Percentiles rank a stretch among this genome's conserved stretches.
Evolutionary conservation across 805 yeast genomes (phyloP).

Genomic region (Yarrowia sp.): DNA sequence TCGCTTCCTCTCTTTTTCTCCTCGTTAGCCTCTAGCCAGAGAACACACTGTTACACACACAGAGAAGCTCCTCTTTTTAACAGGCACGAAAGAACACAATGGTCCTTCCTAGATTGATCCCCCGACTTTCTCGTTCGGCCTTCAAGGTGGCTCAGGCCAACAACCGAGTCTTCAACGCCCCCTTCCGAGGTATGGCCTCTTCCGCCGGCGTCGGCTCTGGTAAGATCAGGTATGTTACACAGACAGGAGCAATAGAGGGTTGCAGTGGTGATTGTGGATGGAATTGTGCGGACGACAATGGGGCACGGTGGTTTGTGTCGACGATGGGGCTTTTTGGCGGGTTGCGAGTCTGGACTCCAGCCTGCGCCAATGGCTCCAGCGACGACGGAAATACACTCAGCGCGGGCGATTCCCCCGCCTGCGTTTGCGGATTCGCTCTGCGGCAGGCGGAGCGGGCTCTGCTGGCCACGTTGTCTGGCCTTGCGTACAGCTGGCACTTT

Average conservation of each 20-base stretch:
- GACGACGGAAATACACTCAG: neutral
- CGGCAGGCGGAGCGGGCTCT: neutral
- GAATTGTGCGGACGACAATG: neutral
- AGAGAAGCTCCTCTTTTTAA: constrained; percentile 27
- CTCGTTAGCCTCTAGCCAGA: constrained; percentile 27
- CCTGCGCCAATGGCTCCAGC: constrained; percentile 7
- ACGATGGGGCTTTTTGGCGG: too few relatives aligned
- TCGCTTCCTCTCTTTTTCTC: constrained; percentile 19
- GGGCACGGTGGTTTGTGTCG: neutral
- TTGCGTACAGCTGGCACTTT: neutral
- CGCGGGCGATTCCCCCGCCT: neutral
- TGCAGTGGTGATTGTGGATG: neutral
- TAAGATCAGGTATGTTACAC: constrained; percentile 78
- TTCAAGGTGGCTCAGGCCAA: constrained; percentile 85
- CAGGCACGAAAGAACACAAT: constrained; percentile 48
- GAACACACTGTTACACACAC: constrained; percentile 28
- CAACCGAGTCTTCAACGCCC: constrained; percentile 52
- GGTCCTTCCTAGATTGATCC: constrained; percentile 51
- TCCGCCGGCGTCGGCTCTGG: constrained; percentile 67
- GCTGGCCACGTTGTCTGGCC: neutral
- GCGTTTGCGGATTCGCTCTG: neutral
- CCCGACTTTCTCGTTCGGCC: constrained; percentile 69
- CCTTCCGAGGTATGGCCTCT: constrained; percentile 67
- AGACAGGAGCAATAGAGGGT: neutral
- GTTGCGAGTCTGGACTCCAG: too few relatives aligned